These are phyloP conservation scores for Sporothrix luriei DNA, from an alignment of 2,329 filamentous ascomycete species.

Conservation along the genomic window DNA sequence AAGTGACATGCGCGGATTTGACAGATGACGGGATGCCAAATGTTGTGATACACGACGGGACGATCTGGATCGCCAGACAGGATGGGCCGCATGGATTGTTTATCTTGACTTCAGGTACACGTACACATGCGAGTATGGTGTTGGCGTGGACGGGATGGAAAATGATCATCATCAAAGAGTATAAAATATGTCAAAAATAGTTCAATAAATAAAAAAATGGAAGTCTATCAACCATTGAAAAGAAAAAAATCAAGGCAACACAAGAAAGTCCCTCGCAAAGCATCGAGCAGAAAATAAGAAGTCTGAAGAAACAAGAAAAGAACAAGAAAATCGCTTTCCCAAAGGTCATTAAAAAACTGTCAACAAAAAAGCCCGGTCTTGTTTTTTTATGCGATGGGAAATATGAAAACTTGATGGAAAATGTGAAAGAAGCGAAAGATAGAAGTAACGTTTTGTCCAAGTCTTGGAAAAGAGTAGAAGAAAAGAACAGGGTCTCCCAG, in stretches of 20 bases:
- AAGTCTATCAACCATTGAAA: constrained; percentile 22
- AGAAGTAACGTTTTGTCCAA: constrained; percentile 18
- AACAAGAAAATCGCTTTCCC: constrained; percentile 20
- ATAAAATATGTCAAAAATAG: neutral
- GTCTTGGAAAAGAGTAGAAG: neutral
- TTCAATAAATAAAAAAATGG: neutral
- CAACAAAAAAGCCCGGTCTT: neutral
- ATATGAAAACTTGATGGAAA: constrained; percentile 21
- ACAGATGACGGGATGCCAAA: neutral
- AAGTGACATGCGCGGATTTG: constrained; percentile 1
- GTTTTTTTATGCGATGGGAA: constrained; percentile 21
- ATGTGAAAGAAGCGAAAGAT: neutral
- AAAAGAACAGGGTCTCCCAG: constrained; percentile 5
- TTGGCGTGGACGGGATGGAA: neutral
- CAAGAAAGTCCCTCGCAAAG: neutral
- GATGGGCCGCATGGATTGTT: constrained; percentile 8
- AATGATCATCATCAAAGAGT: neutral
- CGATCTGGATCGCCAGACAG: constrained; percentile 11
- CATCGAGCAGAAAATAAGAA: constrained; percentile 12
- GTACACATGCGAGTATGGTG: neutral
- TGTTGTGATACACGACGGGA: constrained; percentile 22
- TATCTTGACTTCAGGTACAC: neutral
- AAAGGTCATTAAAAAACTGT: constrained; percentile 22
- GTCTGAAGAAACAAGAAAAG: constrained; percentile 2
- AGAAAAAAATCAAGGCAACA: neutral